Percentiles rank a stretch among this genome's conserved stretches.
Evolutionary conservation across 2,329 filamentous ascomycete genomes (phyloP).

Genomic region (Alternaria sp.): DNA sequence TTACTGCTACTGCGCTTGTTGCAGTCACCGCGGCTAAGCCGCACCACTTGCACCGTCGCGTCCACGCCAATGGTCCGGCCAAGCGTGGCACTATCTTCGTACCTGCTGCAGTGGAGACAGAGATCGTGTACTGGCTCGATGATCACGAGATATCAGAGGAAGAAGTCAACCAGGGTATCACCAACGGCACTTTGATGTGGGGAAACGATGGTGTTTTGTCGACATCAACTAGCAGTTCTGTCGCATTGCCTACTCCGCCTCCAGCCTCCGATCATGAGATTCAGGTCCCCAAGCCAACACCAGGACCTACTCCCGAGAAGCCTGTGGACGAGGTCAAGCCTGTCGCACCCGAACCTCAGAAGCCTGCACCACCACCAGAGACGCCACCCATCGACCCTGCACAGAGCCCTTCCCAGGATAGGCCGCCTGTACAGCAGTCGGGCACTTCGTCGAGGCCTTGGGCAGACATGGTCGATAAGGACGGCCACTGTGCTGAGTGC

Average conservation of each 20-base stretch:
- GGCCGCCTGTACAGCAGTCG: slow-evolving; percentile 20
- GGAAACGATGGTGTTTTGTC: slow-evolving; percentile 66
- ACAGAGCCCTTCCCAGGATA: slow-evolving; percentile 34
- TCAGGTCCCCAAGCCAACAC: slow-evolving; percentile 7
- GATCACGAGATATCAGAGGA: slow-evolving; percentile 67
- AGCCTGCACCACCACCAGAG: background rate
- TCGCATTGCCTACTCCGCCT: slow-evolving; percentile 26
- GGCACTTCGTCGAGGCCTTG: slow-evolving; percentile 30
- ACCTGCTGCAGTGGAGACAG: slow-evolving; percentile 66
- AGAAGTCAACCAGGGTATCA: slow-evolving; percentile 75
- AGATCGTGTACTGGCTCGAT: slow-evolving; percentile 76
- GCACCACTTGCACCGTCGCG: slow-evolving; percentile 65
- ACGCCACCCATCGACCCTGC: slow-evolving; percentile 15
- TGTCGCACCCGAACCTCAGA: background rate
- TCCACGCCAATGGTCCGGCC: slow-evolving; percentile 49
- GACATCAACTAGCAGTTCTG: slow-evolving; percentile 25
- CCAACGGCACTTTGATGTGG: slow-evolving; percentile 71
- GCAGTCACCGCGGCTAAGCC: slow-evolving; percentile 64
- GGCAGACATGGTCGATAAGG: slow-evolving; percentile 28
- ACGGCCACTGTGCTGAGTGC: slow-evolving; percentile 59
- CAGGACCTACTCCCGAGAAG: slow-evolving; percentile 7
- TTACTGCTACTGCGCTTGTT: slow-evolving; percentile 53
- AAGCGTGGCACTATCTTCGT: slow-evolving; percentile 60
- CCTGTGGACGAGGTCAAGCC: background rate
- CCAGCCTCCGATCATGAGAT: slow-evolving; percentile 19